Evolutionary conservation across 2,329 filamentous ascomycete species (phyloP).

Genomic region (Domatiomyces globalis): DNA sequence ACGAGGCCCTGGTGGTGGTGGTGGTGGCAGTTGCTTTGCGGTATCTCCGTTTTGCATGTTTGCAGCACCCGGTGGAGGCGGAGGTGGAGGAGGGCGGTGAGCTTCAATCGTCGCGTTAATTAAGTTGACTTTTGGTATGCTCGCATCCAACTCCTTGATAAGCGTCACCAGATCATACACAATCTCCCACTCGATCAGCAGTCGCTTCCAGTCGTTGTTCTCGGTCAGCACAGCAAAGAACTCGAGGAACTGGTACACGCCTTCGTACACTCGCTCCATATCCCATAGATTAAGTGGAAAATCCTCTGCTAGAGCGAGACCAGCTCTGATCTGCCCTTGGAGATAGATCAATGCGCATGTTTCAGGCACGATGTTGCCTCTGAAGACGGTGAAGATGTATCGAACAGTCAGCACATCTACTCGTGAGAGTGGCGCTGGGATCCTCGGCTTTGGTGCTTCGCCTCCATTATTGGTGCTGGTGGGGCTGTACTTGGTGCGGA

Average conservation of each 20-base stretch:
- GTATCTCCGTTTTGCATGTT: conserved; percentile 7
- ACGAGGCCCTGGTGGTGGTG: conserved; percentile 25
- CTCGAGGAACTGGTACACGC: conserved; percentile 83
- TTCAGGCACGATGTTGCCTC: conserved; percentile 82
- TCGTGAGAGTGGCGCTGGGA: conserved; percentile 39
- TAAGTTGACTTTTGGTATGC: conserved; percentile 68
- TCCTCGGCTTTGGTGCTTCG: conserved; percentile 33
- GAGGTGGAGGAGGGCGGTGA: conserved; percentile 2
- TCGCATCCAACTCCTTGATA: conserved; percentile 72
- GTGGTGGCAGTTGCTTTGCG: conserved; percentile 15
- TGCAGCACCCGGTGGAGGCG: conserved; percentile 4
- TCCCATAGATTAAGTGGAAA: conserved; percentile 95
- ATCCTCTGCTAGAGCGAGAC: conserved; percentile 61
- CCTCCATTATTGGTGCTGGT: conserved; percentile 29
- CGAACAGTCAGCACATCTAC: conserved; percentile 58
- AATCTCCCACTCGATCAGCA: conserved; percentile 83
- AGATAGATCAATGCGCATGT: conserved; percentile 89
- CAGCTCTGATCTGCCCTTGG: conserved; percentile 74
- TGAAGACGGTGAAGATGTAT: conserved; percentile 85
- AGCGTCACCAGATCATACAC: conserved; percentile 78
- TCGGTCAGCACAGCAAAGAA: conserved; percentile 85
- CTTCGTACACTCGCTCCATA: conserved; percentile 92
- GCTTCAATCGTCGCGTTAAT: conserved; percentile 22
- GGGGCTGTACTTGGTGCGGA: conserved; percentile 48
- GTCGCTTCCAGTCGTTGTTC: conserved; percentile 64